These are phyloP conservation scores for Thermomucor indicae-seudaticae DNA, from an alignment of 371 early-diverging fungal species.

Conservation along the genomic window DNA sequence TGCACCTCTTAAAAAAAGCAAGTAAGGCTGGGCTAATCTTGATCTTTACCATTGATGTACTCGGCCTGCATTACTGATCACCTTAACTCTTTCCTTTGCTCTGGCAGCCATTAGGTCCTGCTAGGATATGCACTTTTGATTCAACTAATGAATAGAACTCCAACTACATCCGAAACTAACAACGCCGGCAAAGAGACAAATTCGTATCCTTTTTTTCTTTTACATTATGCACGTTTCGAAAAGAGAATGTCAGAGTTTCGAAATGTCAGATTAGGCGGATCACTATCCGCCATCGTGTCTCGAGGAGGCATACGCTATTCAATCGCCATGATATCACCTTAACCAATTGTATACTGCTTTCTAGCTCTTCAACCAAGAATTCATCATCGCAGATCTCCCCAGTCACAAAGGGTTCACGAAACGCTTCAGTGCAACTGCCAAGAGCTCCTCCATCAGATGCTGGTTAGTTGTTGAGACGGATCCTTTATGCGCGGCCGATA, in stretches of 20 bases:
- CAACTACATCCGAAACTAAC: conserved; percentile 26
- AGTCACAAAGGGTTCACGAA: conserved; percentile 12
- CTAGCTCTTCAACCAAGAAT: conserved; percentile 8
- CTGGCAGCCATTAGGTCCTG: conserved; percentile 19
- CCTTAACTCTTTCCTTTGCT: not conserved
- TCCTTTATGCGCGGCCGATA: not conserved
- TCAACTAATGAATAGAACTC: conserved; percentile 44
- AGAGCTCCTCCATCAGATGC: conserved; percentile 35
- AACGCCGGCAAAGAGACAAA: conserved; percentile 21
- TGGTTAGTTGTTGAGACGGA: conserved; percentile 14
- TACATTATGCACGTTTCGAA: not conserved
- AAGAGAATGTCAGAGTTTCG: not conserved
- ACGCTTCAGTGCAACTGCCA: conserved; percentile 40
- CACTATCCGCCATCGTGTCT: too few species aligned
- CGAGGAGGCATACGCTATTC: not conserved
- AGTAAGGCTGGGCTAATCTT: not conserved
- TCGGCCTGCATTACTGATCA: not conserved
- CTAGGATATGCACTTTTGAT: conserved; percentile 40
- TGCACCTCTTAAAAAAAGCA: conserved; percentile 7
- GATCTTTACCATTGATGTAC: not conserved
- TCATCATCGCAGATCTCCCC: conserved; percentile 2
- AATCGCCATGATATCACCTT: conserved; percentile 4
- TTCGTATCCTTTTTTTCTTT: conserved; percentile 1
- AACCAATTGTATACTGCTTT: conserved; percentile 1
- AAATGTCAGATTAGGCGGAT: too few species aligned